These are phyloP conservation scores for Papiliotrema terrestris DNA, from an alignment of 1,284 basidiomycete species.

Conservation along the genomic window DNA sequence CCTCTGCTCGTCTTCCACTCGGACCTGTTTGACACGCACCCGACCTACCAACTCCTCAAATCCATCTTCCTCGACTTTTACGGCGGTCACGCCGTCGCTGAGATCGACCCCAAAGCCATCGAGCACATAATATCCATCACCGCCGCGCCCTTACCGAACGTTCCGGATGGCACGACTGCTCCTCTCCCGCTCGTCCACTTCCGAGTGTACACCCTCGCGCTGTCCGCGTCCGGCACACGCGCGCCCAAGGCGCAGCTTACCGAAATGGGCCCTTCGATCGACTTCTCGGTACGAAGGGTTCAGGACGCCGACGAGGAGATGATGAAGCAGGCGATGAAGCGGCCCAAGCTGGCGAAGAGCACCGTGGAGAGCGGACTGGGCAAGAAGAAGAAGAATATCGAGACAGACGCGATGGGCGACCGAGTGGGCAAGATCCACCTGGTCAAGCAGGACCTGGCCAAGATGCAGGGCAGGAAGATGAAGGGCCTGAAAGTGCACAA, in stretches of 20 bases:
- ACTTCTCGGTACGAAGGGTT: conserved; percentile 74
- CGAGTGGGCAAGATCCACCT: conserved; percentile 86
- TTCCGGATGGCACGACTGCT: conserved; percentile 47
- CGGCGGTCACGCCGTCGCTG: conserved; percentile 80
- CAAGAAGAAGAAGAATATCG: conserved; percentile 89
- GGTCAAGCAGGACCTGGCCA: conserved; percentile 80
- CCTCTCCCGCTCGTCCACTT: conserved; percentile 78
- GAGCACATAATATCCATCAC: conserved; percentile 90
- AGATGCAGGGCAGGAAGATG: conserved; percentile 63
- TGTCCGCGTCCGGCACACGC: conserved; percentile 67
- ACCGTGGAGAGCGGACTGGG: conserved; percentile 82
- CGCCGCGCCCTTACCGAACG: conserved; percentile 57
- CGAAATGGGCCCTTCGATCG: conserved; percentile 88
- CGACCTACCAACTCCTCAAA: conserved; percentile 86
- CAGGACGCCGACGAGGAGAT: conserved; percentile 72
- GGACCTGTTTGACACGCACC: conserved; percentile 86
- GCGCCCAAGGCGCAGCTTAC: conserved; percentile 76
- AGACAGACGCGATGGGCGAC: conserved; percentile 98
- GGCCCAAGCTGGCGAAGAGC: conserved; percentile 80
- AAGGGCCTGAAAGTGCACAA: conserved; percentile 45
- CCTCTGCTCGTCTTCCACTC: conserved; percentile 95
- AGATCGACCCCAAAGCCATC: conserved; percentile 77
- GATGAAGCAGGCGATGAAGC: conserved; percentile 72
- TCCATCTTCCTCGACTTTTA: conserved; percentile 82
- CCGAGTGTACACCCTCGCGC: conserved; percentile 75